phyloP scores from a whole-genome alignment of 2,329 filamentous ascomycete genomes.

The Trichoderma citrinoviride region DNA sequence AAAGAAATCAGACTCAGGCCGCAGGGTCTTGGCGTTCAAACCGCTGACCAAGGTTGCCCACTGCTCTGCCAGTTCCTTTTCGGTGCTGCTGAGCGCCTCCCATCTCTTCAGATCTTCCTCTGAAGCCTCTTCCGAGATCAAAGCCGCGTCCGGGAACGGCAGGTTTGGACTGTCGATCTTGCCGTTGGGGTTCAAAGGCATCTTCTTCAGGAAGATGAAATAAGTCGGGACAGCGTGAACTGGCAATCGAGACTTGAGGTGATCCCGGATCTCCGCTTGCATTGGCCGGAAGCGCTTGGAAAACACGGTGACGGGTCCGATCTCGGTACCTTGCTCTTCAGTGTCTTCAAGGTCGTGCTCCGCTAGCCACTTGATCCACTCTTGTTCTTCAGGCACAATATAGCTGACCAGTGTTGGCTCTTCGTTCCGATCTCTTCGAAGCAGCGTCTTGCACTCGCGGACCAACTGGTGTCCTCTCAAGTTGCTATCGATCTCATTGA shows the following conservation, averaged over 20 bases:
- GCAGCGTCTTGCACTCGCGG: slow-evolving; percentile 79
- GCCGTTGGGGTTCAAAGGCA: slow-evolving; percentile 67
- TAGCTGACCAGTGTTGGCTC: slow-evolving; percentile 86
- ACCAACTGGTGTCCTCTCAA: slow-evolving; percentile 72
- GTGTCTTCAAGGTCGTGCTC: slow-evolving; percentile 53
- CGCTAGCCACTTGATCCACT: slow-evolving; percentile 62
- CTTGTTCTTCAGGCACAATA: slow-evolving; percentile 73
- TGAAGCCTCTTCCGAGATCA: slow-evolving; percentile 48
- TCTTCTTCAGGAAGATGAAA: slow-evolving; percentile 39
- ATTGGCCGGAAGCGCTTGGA: slow-evolving; percentile 46
- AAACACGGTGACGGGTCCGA: slow-evolving; percentile 44
- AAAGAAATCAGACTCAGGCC: slow-evolving; percentile 39
- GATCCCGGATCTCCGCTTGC: slow-evolving; percentile 56
- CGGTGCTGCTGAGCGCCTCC: slow-evolving; percentile 38
- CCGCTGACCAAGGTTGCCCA: slow-evolving; percentile 71
- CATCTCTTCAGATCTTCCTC: slow-evolving; percentile 51
- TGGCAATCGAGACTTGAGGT: slow-evolving; percentile 61
- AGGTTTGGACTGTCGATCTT: slow-evolving; percentile 77
- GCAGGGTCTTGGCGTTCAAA: slow-evolving; percentile 64
- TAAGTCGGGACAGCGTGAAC: slow-evolving; percentile 36
- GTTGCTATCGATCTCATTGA: slow-evolving; percentile 87
- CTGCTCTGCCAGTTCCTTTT: slow-evolving; percentile 49
- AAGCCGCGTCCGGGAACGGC: slow-evolving; percentile 74
- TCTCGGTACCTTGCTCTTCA: slow-evolving; percentile 50
- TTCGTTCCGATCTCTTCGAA: slow-evolving; percentile 50